Percentiles rank a stretch among this genome's conserved stretches.
Evolutionary conservation across 768 basidiomycete species (phyloP).

Genomic region (Paxillus ammoniavirescens): DNA sequence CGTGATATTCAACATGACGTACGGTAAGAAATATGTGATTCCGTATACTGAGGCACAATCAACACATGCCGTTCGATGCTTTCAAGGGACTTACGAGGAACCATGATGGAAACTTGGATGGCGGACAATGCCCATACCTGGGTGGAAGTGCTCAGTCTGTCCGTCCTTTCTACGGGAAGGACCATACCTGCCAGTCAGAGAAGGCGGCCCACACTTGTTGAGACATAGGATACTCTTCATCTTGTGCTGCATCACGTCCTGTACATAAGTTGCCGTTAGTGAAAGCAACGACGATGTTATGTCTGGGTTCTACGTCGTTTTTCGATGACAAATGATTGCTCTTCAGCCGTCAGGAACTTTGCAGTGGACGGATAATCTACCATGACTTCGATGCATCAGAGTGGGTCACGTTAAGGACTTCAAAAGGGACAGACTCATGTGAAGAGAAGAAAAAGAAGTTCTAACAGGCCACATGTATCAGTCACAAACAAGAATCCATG

Average conservation of each 20-base stretch:
- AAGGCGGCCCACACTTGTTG: slow-evolving; percentile 52
- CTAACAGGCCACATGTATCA: too few relatives aligned
- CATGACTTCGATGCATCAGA: slow-evolving; percentile 37
- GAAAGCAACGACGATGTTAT: background rate
- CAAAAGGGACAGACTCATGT: too few relatives aligned
- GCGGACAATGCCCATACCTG: slow-evolving; percentile 19
- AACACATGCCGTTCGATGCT: background rate
- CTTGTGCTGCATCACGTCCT: slow-evolving; percentile 54
- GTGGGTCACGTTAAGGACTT: too few relatives aligned
- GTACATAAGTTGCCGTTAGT: slow-evolving; percentile 38
- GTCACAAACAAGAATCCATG: background rate
- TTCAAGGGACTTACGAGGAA: slow-evolving; percentile 45
- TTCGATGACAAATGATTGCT: slow-evolving; percentile 52
- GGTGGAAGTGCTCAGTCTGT: background rate
- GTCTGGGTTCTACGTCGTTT: slow-evolving; percentile 45
- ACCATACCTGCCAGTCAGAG: slow-evolving; percentile 57
- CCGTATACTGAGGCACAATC: slow-evolving; percentile 47
- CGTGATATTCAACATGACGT: too few relatives aligned
- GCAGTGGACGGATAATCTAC: slow-evolving; percentile 64
- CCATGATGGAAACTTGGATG: slow-evolving; percentile 56
- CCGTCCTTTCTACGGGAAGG: too few relatives aligned
- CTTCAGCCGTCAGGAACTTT: slow-evolving; percentile 58
- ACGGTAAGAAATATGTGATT: slow-evolving; percentile 40
- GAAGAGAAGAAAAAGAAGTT: too few relatives aligned
- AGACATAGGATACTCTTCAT: slow-evolving; percentile 56